phyloP scores from a whole-genome alignment of 805 yeast genomes.

The Kuraishia molischiana region DNA sequence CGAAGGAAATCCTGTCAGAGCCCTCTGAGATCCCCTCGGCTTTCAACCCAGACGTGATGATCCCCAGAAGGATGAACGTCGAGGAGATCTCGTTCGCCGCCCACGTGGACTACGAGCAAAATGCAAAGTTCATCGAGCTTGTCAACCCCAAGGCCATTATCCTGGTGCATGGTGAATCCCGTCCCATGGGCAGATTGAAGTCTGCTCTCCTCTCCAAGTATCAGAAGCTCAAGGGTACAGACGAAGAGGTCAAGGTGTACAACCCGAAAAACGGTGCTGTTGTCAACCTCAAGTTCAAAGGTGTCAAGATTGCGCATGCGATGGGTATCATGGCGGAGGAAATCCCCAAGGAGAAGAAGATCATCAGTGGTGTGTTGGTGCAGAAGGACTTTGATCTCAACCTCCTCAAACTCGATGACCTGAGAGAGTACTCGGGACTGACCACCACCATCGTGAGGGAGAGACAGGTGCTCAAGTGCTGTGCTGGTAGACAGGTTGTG shows the following conservation, averaged over 20 bases:
- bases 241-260: constrained; percentile 80
- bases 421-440: constrained; percentile 80
- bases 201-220: constrained; percentile 88
- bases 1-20: constrained; percentile 77
- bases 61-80: constrained; percentile 79
- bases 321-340: constrained; percentile 44
- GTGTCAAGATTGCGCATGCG: constrained; percentile 73
- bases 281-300: constrained; percentile 67
- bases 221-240: constrained; percentile 71
- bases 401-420: constrained; percentile 74
- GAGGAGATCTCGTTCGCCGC: constrained; percentile 99
- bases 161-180: constrained; percentile 93
- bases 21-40: constrained; percentile 86
- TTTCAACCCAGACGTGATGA: constrained; percentile 67
- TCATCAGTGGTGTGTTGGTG: constrained; percentile 75
- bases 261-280: constrained; percentile 89
- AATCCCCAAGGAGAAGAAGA: constrained; percentile 27
- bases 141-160: constrained; percentile 81
- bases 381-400: constrained; percentile 86
- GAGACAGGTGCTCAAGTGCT: constrained; percentile 66
- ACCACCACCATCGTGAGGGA: constrained; percentile 81
- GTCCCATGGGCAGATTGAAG: constrained; percentile 97
- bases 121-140: constrained; percentile 80
- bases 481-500: constrained; percentile 72
- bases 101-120: constrained; percentile 94